These are phyloP conservation scores for Aspergillus fijiensis DNA, from an alignment of 2,329 filamentous ascomycete species.

Conservation along the genomic window DNA sequence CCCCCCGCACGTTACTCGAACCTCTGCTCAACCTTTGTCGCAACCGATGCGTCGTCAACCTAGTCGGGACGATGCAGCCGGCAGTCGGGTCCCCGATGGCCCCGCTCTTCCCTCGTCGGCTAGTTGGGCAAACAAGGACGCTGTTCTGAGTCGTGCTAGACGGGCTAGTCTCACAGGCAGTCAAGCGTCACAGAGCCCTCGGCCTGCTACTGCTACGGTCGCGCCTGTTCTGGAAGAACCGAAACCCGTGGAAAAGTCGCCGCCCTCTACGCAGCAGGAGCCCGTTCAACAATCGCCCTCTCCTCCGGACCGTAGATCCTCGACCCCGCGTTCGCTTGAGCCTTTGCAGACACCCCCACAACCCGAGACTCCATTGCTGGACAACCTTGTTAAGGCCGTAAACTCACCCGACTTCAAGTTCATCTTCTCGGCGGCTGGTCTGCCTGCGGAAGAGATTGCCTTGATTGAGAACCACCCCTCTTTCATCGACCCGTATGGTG, in stretches of 20 bases:
- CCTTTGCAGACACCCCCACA: slow-evolving; percentile 21
- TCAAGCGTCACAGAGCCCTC: slow-evolving; percentile 77
- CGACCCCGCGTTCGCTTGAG: slow-evolving; percentile 22
- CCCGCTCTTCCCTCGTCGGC: slow-evolving; percentile 91
- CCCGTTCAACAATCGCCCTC: slow-evolving; percentile 24
- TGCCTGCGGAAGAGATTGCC: slow-evolving; percentile 51
- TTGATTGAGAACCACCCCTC: slow-evolving; percentile 65
- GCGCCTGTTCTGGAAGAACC: slow-evolving; percentile 36
- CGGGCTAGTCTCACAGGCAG: slow-evolving; percentile 74
- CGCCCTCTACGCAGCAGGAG: slow-evolving; percentile 23
- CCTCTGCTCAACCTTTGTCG: slow-evolving; percentile 52
- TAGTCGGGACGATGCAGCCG: slow-evolving; percentile 70
- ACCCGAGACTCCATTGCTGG: slow-evolving; percentile 33
- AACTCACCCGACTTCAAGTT: slow-evolving; percentile 54
- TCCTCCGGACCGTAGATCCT: slow-evolving; percentile 22
- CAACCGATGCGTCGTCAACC: slow-evolving; percentile 68
- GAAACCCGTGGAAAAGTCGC: slow-evolving; percentile 36
- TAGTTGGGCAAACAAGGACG: slow-evolving; percentile 78
- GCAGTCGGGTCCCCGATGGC: slow-evolving; percentile 63
- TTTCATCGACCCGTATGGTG: slow-evolving; percentile 79
- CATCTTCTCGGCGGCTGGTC: slow-evolving; percentile 50
- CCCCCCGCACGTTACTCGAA: slow-evolving; percentile 47
- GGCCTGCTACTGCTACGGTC: slow-evolving; percentile 52
- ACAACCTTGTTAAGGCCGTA: slow-evolving; percentile 48
- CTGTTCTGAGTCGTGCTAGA: slow-evolving; percentile 66